A percentile compares a stretch with the other conserved stretches of the same genome.
These are phyloP conservation scores for Periconia macrospinosa DNA, from an alignment of 2,329 filamentous ascomycete genomes.

Conservation along the genomic window DNA sequence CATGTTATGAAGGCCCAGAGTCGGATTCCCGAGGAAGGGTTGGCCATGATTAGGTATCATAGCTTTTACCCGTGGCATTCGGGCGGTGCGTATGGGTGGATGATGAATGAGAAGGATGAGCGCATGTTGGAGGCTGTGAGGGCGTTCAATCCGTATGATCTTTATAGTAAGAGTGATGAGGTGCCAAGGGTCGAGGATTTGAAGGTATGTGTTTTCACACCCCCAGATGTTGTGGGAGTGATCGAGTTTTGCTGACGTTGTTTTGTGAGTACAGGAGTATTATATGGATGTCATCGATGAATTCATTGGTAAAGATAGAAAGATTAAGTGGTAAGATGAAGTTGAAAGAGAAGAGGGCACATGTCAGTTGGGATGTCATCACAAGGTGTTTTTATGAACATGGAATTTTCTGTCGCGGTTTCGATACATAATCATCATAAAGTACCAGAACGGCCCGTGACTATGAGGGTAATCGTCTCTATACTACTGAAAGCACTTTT, in stretches of 20 bases:
- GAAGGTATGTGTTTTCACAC: constrained; percentile 61
- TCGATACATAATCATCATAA: constrained; percentile 1
- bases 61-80: constrained; percentile 92
- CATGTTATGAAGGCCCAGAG: constrained; percentile 83
- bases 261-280: constrained; percentile 57
- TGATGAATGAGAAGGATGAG: constrained; percentile 83
- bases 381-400: constrained; percentile 1
- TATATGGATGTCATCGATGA: constrained; percentile 75
- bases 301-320: constrained; percentile 66
- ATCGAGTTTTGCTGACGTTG: constrained; percentile 6
- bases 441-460: constrained; percentile 10
- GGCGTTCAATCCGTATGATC: constrained; percentile 88
- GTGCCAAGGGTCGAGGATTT: constrained; percentile 75
- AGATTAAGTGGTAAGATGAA: constrained; percentile 66
- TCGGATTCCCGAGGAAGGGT: constrained; percentile 74
- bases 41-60: constrained; percentile 93
- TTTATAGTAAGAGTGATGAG: constrained; percentile 89
- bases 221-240: neutral
- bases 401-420: neutral
- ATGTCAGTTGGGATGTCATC: constrained; percentile 7
- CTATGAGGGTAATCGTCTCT: neutral
- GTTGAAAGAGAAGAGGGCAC: constrained; percentile 3
- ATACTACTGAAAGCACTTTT: neutral
- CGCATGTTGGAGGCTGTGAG: constrained; percentile 78
- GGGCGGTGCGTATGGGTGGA: constrained; percentile 74